Conservation (phyloP, 805 yeast genomes). For the Ogataea methanolica region DNA sequence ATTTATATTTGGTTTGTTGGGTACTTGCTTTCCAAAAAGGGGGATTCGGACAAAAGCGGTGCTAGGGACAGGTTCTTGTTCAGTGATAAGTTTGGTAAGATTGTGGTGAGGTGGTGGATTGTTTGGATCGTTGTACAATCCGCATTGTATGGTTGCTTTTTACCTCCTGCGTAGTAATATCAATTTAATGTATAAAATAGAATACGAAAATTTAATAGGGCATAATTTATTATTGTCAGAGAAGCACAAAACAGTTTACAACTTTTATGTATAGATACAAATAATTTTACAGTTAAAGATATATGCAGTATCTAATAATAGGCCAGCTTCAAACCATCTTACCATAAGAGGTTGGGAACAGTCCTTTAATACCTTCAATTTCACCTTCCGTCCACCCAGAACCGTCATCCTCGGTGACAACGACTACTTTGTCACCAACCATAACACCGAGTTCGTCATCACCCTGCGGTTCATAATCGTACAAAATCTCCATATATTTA, state of each 20-base stretch:
- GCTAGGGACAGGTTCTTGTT: constrained; percentile 22
- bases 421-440: constrained; percentile 69
- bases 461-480: constrained; percentile 73
- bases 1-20: constrained; percentile 69
- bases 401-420: constrained; percentile 69
- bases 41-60: constrained; percentile 5
- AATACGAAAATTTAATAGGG: constrained; percentile 19
- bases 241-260: background rate
- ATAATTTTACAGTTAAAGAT: too few species aligned
- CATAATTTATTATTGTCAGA: background rate
- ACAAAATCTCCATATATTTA: constrained; percentile 62
- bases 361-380: constrained; percentile 56
- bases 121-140: constrained; percentile 70
- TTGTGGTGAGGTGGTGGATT: constrained; percentile 37
- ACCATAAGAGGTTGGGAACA: constrained; percentile 79
- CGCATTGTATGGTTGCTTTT: constrained; percentile 68
- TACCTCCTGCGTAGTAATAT: constrained; percentile 78
- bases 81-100: constrained; percentile 1
- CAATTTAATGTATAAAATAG: background rate
- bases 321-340: constrained; percentile 15
- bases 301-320: too few species aligned
- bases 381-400: constrained; percentile 96
- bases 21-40: constrained; percentile 3
- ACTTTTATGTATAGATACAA: too few species aligned
- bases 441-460: constrained; percentile 70